Base-by-base conservation (phyloP, 1,139 yeast species). In the Geotrichum europaeum region DNA sequence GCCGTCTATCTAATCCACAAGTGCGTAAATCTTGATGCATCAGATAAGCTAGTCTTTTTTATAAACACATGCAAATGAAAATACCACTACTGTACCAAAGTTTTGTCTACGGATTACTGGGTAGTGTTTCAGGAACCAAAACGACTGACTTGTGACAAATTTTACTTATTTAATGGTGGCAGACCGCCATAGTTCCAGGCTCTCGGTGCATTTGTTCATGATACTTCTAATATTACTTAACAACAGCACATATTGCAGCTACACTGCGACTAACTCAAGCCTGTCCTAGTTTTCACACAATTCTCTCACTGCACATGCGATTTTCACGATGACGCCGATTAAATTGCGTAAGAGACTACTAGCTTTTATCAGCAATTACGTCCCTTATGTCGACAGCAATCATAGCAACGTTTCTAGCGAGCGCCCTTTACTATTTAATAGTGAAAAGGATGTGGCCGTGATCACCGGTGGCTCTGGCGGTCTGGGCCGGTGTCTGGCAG, bases 401-500 rank as follows among this genome's bases (percentile, higher is more conserved):
- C 5, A 28, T 28, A 28, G 7, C 32, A 28, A 28, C 2, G 9
- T 9, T 28, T 28, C 32, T 7, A 9, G 10, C 6, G 5, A 9
- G 9, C 9, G 1, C 5, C 5, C 32, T 24, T 32, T 13, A 15
- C 40, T 15, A 30, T 24, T 57, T 2, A 53, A 57, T 24, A 34
- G 20, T 9, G 7, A 49, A 6, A 51, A 51, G 15, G 57, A 61
- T 40, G 58, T 61, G 36, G 63, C 57, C 45, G 61, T 61, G 7
- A 54, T 61, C 45, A 61, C 63, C n/a, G 63, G 63, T 12, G 63
- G 63, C 9, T 45, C 56, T 22, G 57, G 57, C 4, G 63, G 63
- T 4, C 54, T 61, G 13, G 63, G 63, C 4, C 45, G 50, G 55
- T 40, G 58, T 24, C 25, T 56, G 15, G 55, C 43, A 13, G 15